phyloP scores from a whole-genome alignment of 1,284 basidiomycete genomes.

The Boletellus deceptivus region DNA sequence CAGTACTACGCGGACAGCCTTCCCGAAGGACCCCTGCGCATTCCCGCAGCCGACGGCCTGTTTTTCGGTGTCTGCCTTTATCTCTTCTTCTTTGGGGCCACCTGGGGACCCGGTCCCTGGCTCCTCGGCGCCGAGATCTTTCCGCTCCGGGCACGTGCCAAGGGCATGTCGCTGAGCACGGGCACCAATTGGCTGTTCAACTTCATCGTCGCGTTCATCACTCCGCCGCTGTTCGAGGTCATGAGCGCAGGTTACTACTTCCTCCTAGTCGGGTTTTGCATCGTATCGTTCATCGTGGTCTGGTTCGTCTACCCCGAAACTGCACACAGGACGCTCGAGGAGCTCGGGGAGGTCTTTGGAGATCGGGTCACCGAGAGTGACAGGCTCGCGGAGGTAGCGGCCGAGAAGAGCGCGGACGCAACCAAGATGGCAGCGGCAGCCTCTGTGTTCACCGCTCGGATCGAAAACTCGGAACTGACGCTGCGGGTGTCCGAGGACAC shows the following conservation, averaged over 20 bases:
- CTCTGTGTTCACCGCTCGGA: slow-evolving; percentile 12
- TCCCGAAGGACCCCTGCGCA: slow-evolving; percentile 34
- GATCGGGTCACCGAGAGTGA: slow-evolving; percentile 37
- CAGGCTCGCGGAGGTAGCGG: slow-evolving; percentile 11
- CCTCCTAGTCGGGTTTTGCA: slow-evolving; percentile 44
- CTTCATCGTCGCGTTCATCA: slow-evolving; percentile 54
- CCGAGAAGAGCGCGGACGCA: slow-evolving; percentile 14
- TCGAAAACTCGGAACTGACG: slow-evolving; percentile 29
- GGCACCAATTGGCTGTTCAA: slow-evolving; percentile 58
- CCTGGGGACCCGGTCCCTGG: slow-evolving; percentile 69
- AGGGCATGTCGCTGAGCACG: slow-evolving; percentile 65
- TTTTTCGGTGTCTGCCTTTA: slow-evolving; percentile 44
- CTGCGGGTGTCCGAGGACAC: slow-evolving; percentile 21
- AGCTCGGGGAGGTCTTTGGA: slow-evolving; percentile 49
- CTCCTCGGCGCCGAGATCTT: slow-evolving; percentile 61
- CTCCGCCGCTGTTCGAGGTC: slow-evolving; percentile 46
- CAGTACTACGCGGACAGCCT: slow-evolving; percentile 43
- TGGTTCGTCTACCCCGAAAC: slow-evolving; percentile 48
- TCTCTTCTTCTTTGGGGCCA: slow-evolving; percentile 48
- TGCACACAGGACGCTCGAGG: slow-evolving; percentile 45
- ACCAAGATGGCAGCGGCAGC: slow-evolving; percentile 11
- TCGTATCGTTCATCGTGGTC: slow-evolving; percentile 45
- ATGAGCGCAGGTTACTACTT: slow-evolving; percentile 51
- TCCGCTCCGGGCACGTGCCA: slow-evolving; percentile 64
- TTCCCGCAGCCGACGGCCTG: slow-evolving; percentile 44